Evolutionary conservation across 768 basidiomycete species (phyloP), one percentile per base, ranked within the genome.

Genomic region (Tulasnella sp.): DNA sequence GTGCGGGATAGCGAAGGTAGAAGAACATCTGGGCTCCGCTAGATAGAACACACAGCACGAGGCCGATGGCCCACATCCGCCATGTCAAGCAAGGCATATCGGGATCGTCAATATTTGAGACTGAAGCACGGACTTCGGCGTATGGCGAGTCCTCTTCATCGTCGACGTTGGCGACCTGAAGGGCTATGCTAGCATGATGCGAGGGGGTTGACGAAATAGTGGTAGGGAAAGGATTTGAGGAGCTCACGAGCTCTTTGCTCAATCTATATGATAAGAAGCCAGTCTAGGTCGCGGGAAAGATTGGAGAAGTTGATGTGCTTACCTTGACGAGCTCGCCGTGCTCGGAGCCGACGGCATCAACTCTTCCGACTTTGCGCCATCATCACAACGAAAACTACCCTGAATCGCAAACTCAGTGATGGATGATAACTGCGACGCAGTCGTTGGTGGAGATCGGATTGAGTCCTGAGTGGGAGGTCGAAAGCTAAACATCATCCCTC

Each of bases 101-200:
- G n/a, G 94, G 93, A 85, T 99, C 98, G 84, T 99, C 98, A 81
- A 96, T 93, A 83, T 99, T 99, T 44, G 96, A 98, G 27, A 99
- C 98, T 12, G 94, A 95, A 0, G 95, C 96, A 38, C 97, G 90
- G 12, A 99, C 98, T 87, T 99, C 98, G 0, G 96, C 93, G 86
- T 93, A 99, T 0, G 97, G 98, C 81, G 94, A 95, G 85, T 99
- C 97, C 87, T 98, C 97, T 79, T 97, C 96, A 5, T 80, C 72
- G 18, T 36, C 36, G 19, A 81, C 77, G 14, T 31, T 36, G 39
- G 58, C 36, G 52, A 34, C 79, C 52, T 80, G 56, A 31, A 24
- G 39, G 10, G 39, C 39, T 10, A 40, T 4, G 39, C 39, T 10
- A 40, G 39, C 5, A 40, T 40, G 39, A 10, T 40, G 39, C 39